Evolutionary conservation across 108 stramenopile genomes (phyloP).

Genomic region (Nannochloropsis salina): DNA sequence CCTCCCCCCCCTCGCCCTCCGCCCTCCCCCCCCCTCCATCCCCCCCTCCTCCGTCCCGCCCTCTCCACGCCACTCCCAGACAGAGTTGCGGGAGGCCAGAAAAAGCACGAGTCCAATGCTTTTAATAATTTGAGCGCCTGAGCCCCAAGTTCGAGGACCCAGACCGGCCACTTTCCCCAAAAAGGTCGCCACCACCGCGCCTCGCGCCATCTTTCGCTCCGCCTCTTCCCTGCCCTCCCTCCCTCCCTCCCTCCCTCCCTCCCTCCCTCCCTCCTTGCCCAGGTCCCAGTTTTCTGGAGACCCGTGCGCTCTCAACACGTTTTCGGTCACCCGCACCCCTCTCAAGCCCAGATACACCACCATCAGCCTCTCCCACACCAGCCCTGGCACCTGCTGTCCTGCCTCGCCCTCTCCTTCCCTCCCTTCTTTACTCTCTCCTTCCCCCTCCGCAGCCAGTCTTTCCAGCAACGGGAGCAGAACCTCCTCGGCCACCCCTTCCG

Average conservation of each 20-base stretch:
- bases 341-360: background rate
- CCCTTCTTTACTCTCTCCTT: background rate
- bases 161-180: background rate
- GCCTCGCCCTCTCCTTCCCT: background rate
- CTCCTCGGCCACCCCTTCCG: background rate
- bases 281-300: background rate
- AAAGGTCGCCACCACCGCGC: background rate
- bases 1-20: background rate
- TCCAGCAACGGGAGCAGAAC: background rate
- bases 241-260: background rate
- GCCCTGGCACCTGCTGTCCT: background rate
- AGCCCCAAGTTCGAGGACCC: background rate
- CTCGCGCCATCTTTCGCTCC: background rate
- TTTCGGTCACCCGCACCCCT: background rate
- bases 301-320: background rate
- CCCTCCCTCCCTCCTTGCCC: background rate
- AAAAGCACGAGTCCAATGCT: background rate
- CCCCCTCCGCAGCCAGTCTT: background rate
- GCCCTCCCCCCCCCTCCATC: background rate
- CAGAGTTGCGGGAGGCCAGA: background rate
- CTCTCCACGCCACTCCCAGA: background rate
- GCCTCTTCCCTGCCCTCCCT: background rate
- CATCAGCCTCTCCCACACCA: slow-evolving; percentile 16
- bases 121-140: background rate
- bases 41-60: background rate